Conservation (phyloP, 371 early-diverging fungal genomes). For the Syncephalastrum monosporum region DNA sequence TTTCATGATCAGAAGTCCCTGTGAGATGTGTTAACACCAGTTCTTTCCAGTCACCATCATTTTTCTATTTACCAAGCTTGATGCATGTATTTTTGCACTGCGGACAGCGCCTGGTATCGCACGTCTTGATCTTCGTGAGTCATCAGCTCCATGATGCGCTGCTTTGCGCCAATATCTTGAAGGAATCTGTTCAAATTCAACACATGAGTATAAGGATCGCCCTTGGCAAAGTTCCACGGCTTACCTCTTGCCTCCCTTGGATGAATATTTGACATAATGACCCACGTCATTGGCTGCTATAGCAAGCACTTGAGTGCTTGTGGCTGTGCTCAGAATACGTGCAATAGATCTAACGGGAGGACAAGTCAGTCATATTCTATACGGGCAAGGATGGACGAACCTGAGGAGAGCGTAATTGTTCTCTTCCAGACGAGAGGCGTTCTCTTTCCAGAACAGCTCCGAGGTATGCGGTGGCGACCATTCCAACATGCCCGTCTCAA, state of each 20-base stretch:
- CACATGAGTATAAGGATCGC: not conserved
- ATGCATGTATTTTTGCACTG: slow-evolving; percentile 76
- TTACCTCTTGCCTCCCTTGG: slow-evolving; percentile 78
- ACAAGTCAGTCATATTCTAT: not conserved
- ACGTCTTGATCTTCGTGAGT: slow-evolving; percentile 82
- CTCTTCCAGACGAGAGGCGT: slow-evolving; percentile 78
- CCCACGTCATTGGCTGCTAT: slow-evolving; percentile 93
- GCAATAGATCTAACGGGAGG: slow-evolving; percentile 51
- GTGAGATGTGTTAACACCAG: too few species aligned
- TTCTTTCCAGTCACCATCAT: too few species aligned
- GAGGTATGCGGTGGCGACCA: slow-evolving; percentile 94
- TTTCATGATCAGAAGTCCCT: too few species aligned
- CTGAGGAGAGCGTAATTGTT: slow-evolving; percentile 71
- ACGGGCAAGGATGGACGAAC: slow-evolving; percentile 24
- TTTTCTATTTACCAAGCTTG: slow-evolving; percentile 11
- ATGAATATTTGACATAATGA: slow-evolving; percentile 86
- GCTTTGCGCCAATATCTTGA: slow-evolving; percentile 90
- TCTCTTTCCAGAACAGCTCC: slow-evolving; percentile 92
- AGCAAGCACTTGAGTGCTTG: slow-evolving; percentile 67
- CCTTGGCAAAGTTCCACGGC: not conserved
- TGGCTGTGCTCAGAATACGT: slow-evolving; percentile 66
- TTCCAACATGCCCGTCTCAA: slow-evolving; percentile 82
- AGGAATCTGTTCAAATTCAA: slow-evolving; percentile 55
- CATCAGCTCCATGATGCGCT: slow-evolving; percentile 94
- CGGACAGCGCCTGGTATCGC: slow-evolving; percentile 86